Evolutionary conservation across 108 stramenopile genomes (phyloP).

Genomic region (Cyclostephanos tholiformis): DNA sequence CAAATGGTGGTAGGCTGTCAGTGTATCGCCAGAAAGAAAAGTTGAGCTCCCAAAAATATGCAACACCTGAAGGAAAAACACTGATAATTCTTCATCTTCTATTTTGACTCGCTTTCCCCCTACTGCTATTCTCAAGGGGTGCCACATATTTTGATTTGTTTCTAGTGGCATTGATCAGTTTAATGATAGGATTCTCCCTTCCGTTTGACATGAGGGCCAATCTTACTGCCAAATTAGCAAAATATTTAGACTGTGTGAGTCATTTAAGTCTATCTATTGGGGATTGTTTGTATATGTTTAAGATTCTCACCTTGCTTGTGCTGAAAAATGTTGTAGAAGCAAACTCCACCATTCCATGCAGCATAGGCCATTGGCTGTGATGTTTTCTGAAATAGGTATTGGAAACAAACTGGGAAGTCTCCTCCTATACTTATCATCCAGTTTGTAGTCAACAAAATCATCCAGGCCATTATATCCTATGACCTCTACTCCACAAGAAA

Average conservation of each 20-base stretch:
- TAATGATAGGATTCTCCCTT: constrained; percentile 40
- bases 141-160: constrained; percentile 10
- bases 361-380: constrained; percentile 43
- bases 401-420: constrained; percentile 35
- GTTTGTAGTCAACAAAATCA: constrained; percentile 23
- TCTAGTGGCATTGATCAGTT: constrained; percentile 40
- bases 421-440: constrained; percentile 25
- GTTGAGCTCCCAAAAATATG: constrained; percentile 48
- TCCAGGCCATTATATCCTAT: constrained; percentile 44
- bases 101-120: background rate
- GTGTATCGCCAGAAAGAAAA: constrained; percentile 35
- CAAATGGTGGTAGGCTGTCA: constrained; percentile 41
- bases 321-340: constrained; percentile 36
- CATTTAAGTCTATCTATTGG: background rate
- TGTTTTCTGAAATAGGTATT: constrained; percentile 41
- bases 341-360: constrained; percentile 44
- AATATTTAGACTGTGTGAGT: background rate
- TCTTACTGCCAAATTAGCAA: constrained; percentile 9
- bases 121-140: background rate
- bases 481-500: constrained; percentile 25
- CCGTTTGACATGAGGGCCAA: constrained; percentile 44
- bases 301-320: constrained; percentile 21
- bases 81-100: constrained; percentile 29
- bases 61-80: constrained; percentile 32
- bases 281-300: background rate